phyloP scores from a whole-genome alignment of 2,329 filamentous ascomycete genomes.

The Apiospora rasikravindrae region DNA sequence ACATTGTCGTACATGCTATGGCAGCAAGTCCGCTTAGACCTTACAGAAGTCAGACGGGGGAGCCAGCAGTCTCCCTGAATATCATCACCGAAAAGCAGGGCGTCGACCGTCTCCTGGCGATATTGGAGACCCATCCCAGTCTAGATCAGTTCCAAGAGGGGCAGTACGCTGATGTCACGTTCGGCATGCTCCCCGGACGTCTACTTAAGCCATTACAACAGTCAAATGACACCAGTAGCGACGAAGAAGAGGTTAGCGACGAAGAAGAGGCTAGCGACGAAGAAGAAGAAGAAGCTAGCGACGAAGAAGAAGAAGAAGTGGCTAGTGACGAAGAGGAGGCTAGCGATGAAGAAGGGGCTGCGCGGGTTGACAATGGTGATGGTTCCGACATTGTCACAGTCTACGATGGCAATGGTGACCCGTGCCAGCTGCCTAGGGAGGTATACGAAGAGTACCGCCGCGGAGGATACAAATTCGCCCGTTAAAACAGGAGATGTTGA shows the following conservation, averaged over 20 bases:
- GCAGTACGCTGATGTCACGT: neutral
- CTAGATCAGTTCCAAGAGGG: neutral
- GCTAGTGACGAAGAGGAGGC: neutral
- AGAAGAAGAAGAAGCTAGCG: too few species aligned
- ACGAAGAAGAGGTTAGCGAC: neutral
- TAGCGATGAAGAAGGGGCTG: neutral
- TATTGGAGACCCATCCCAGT: neutral
- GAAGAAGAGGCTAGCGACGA: neutral
- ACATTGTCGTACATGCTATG: neutral
- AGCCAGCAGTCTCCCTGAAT: too few species aligned
- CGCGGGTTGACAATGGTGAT: neutral
- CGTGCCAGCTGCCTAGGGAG: neutral
- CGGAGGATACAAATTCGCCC: neutral
- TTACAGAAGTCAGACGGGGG: too few species aligned
- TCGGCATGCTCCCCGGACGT: neutral
- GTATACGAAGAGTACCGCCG: neutral
- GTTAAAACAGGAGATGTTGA: neutral
- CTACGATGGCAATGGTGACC: neutral
- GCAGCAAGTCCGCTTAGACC: neutral
- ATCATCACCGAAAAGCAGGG: neutral
- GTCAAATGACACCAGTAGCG: neutral
- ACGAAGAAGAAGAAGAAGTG: neutral
- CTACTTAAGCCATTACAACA: neutral
- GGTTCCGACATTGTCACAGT: neutral
- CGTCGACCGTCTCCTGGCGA: neutral